phyloP scores from a whole-genome alignment of 148 eudicot genomes.

The Tetragonia tetragonoides region DNA sequence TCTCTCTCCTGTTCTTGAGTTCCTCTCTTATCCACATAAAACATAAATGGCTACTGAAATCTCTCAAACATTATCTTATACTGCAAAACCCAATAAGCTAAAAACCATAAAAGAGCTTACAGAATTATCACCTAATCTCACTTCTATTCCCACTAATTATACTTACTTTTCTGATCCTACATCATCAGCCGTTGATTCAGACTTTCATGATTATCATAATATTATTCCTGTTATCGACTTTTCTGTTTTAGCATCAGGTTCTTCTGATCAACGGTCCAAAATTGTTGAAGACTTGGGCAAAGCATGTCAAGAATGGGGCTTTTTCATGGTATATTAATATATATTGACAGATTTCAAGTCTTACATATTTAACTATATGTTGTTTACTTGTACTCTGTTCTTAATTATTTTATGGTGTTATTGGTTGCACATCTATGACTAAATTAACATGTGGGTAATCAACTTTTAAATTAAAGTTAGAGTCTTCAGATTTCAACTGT shows the following conservation, averaged over 20 bases:
- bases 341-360: no score
- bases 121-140: slow-evolving; percentile 16
- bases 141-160: slow-evolving; percentile 25
- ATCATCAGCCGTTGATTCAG: not conserved
- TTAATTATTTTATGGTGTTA: no score
- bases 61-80: not conserved
- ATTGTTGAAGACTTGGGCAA: slow-evolving; percentile 15
- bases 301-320: slow-evolving; percentile 31
- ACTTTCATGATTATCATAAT: not conserved
- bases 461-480: no score
- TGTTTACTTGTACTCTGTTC: no score
- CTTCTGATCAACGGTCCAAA: slow-evolving; percentile 21
- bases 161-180: not conserved
- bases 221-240: slow-evolving; percentile 27
- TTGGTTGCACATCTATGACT: no score
- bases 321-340: slow-evolving; percentile 19
- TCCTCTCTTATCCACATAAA: not conserved
- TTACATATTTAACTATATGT: no score
- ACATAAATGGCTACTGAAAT: not conserved
- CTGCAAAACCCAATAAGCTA: not conserved
- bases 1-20: not conserved
- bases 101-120: slow-evolving; percentile 18
- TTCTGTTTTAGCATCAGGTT: slow-evolving; percentile 19
- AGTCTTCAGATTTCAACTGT: no score
- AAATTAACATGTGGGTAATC: no score